Conservation (phyloP, 1,284 basidiomycete genomes). For the Afroboletus lepidellus region DNA sequence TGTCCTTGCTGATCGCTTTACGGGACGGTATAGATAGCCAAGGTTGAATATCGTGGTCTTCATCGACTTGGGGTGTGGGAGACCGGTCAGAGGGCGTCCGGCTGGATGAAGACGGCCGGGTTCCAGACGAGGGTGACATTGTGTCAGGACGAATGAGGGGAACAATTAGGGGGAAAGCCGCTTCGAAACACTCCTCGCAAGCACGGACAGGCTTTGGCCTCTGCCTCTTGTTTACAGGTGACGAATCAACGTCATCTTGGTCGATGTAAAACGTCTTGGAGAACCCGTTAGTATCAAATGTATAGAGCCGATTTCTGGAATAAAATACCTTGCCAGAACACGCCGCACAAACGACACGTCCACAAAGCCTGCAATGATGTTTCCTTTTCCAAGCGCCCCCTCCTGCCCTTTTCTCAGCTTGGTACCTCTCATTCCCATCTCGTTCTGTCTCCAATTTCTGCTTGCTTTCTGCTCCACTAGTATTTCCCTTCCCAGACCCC, state of each 20-base stretch:
- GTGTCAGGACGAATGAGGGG: slow-evolving; percentile 29
- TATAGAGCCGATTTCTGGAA: not conserved
- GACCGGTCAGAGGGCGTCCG: slow-evolving; percentile 16
- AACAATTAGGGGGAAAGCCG: slow-evolving; percentile 66
- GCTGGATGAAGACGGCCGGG: slow-evolving; percentile 8
- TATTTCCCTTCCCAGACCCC: slow-evolving; percentile 22
- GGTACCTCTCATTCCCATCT: slow-evolving; percentile 10
- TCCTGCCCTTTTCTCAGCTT: slow-evolving; percentile 13
- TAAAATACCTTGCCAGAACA: slow-evolving; percentile 76
- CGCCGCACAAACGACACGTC: slow-evolving; percentile 77
- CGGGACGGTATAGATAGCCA: slow-evolving; percentile 34
- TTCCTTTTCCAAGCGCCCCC: slow-evolving; percentile 56
- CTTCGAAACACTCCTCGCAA: slow-evolving; percentile 83
- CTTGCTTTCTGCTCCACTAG: slow-evolving; percentile 11
- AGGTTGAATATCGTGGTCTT: slow-evolving; percentile 25
- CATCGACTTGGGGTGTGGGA: slow-evolving; percentile 24
- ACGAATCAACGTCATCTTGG: slow-evolving; percentile 43
- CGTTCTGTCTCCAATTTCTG: slow-evolving; percentile 11
- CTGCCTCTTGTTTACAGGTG: slow-evolving; percentile 41
- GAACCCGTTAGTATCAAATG: not conserved
- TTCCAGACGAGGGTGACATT: slow-evolving; percentile 7
- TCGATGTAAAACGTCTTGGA: slow-evolving; percentile 75
- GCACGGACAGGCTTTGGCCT: slow-evolving; percentile 71
- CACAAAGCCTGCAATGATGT: slow-evolving; percentile 91
- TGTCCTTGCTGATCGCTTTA: slow-evolving; percentile 16